A percentile compares a stretch with the other conserved stretches of the same genome.
phyloP scores from a whole-genome alignment of 1,284 basidiomycete species.

The Leccinum angustisporum region DNA sequence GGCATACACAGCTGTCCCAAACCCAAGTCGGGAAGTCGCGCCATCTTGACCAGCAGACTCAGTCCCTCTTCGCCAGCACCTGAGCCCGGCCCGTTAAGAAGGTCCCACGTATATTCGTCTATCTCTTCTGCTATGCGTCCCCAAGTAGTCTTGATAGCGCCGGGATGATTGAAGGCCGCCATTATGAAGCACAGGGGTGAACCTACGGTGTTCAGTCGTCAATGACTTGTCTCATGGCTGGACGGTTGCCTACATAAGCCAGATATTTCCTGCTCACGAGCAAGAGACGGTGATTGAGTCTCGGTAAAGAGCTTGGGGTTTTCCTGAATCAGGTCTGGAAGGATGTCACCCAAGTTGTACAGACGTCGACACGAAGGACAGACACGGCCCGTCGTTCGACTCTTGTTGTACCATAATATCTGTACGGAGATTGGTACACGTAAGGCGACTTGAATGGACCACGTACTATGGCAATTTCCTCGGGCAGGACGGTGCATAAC shows the following conservation, averaged over 20 bases:
- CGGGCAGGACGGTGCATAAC: constrained; percentile 64
- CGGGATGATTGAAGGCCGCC: constrained; percentile 63
- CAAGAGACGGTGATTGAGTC: constrained; percentile 43
- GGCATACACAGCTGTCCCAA: constrained; percentile 68
- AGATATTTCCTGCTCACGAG: constrained; percentile 67
- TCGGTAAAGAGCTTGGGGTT: constrained; percentile 26
- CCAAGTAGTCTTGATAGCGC: constrained; percentile 66
- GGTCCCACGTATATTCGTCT: constrained; percentile 60
- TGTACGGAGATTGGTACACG: constrained; percentile 29
- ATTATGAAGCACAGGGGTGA: constrained; percentile 74
- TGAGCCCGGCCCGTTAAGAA: constrained; percentile 49
- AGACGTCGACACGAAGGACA: constrained; percentile 75
- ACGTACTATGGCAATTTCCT: constrained; percentile 68
- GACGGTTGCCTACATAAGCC: constrained; percentile 59
- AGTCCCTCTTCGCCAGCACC: constrained; percentile 49
- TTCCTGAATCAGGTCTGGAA: constrained; percentile 49
- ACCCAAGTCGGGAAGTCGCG: constrained; percentile 69
- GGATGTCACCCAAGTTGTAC: constrained; percentile 63
- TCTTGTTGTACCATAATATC: constrained; percentile 86
- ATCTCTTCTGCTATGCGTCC: constrained; percentile 67
- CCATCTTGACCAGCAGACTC: constrained; percentile 73
- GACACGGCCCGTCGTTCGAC: constrained; percentile 60
- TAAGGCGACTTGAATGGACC: not conserved
- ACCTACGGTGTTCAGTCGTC: constrained; percentile 41
- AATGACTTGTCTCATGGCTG: not conserved